A percentile compares a stretch with the other conserved stretches of the same genome.
These are phyloP conservation scores for Ustilago loliicola DNA, from an alignment of 1,284 basidiomycete genomes.

Conservation along the genomic window DNA sequence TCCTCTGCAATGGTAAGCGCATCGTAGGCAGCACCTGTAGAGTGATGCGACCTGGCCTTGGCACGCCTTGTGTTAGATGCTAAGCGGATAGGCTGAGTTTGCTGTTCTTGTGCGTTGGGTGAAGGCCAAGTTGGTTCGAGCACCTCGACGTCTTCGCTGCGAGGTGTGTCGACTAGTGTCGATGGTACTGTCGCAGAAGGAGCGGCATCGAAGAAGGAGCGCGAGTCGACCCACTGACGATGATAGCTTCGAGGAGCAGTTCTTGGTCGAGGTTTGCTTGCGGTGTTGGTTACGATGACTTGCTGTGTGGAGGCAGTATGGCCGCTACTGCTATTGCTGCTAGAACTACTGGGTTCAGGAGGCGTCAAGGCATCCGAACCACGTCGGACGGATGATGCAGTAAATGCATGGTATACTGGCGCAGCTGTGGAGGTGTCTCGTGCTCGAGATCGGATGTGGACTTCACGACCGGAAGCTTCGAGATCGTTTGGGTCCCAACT, in stretches of 20 bases:
- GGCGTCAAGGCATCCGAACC: background rate
- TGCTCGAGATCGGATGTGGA: constrained; percentile 10
- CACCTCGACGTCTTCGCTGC: constrained; percentile 20
- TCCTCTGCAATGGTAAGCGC: constrained; percentile 2
- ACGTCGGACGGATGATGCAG: background rate
- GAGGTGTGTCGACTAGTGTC: constrained; percentile 9
- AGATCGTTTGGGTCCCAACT: constrained; percentile 20
- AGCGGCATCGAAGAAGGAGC: background rate
- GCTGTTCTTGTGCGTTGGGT: background rate
- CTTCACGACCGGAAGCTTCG: constrained; percentile 12
- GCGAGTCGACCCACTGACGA: background rate
- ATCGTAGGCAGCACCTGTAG: background rate
- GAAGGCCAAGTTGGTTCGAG: constrained; percentile 1
- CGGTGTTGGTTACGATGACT: background rate
- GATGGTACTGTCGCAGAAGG: background rate
- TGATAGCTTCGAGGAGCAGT: constrained; percentile 4
- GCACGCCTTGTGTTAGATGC: constrained; percentile 9
- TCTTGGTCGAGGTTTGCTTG: background rate
- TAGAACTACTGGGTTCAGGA: background rate
- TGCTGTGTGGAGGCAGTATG: background rate
- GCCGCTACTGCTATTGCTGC: background rate
- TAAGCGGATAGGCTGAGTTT: background rate
- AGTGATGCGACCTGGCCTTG: constrained; percentile 18
- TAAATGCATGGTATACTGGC: constrained; percentile 12
- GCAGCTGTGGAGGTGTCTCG: background rate